Evolutionary conservation across 116 monocot species (phyloP), one percentile per base, ranked within the genome.

Genomic region (Trichopus zeylanicus): DNA sequence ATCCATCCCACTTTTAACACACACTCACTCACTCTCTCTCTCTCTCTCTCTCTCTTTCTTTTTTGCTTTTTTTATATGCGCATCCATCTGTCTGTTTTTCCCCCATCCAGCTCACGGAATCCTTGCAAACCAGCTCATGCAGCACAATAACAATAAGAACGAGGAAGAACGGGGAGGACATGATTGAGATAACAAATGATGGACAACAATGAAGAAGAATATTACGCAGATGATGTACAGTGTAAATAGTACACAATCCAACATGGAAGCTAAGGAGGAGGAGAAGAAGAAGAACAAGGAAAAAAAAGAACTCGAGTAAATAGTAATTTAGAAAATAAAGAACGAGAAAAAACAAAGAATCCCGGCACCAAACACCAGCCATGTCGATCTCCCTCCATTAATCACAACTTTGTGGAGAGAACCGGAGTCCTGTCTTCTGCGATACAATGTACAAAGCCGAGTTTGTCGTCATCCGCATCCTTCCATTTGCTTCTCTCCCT

Each of bases 161-260:
- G n/a, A 23, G 11, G 54, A 27, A 12, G 26, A 54, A 28, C 8
- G 8, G 23, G 27, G 12, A 15, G 54, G 26, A 27, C 4, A 27
- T 21, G 23, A 53, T 5, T 7, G 6, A 26, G 15, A 8, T 37
- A 37, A 8, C 37, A 37, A 8, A 37, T 37, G 37, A 37, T 48
- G 16, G n/a, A 49, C 49, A 49, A 56, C 18, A 56, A 56, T 29
- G 26, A 29, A 54, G 27, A 29, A 54, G 9, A 29, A 58, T 34
- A 26, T 35, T 5, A 59, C 46, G 20, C 1, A 46, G 9, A 46
- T 22, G 6, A 47, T 60, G 46, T 60, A 60, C 60, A 60, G n/a
- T 27, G 42, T 60, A 33, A 46, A 60, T 29, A 60, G 60, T 59
- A 6, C 60, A 60, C 39, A 47, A 60, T 46, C 42, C 42, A 47